A percentile compares a stretch with the other conserved stretches of the same genome.
phyloP scores from a whole-genome alignment of 164 flowering plant genomes.

The Buxus sempervirens region DNA sequence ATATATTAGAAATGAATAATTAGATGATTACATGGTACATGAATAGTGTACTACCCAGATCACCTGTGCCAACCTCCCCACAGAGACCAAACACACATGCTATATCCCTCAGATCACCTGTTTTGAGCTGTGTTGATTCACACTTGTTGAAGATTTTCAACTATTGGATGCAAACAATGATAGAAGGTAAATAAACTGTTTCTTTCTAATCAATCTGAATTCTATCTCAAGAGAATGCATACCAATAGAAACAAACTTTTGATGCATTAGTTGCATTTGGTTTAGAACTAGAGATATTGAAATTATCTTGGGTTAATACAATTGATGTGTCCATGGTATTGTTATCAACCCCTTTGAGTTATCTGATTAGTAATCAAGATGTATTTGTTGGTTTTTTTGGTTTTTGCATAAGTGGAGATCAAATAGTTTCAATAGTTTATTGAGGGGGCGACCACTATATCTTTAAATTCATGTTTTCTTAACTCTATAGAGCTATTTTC shows the following conservation, averaged over 20 bases:
- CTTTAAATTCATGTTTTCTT: background rate
- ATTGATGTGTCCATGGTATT: background rate
- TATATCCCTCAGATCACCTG: no score
- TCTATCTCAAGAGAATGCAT: no score
- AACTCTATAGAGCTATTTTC: constrained; percentile 28
- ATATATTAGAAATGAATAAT: no score
- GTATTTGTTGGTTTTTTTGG: background rate
- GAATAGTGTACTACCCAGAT: no score
- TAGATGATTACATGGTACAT: no score
- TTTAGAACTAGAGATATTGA: no score
- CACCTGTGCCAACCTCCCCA: no score
- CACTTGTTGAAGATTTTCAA: background rate
- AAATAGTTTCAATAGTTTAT: background rate
- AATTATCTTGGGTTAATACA: background rate
- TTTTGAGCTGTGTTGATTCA: background rate
- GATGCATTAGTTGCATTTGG: no score
- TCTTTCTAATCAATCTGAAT: background rate
- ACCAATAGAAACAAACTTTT: no score
- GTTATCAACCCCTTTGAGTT: background rate
- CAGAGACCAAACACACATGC: no score
- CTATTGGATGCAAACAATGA: background rate
- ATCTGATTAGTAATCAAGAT: background rate
- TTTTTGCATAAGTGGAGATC: background rate
- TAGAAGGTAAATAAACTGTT: no score
- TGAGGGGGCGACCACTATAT: background rate